Evolutionary conservation across 106 monocot species (phyloP).

Genomic region (Dendrobium officinale): DNA sequence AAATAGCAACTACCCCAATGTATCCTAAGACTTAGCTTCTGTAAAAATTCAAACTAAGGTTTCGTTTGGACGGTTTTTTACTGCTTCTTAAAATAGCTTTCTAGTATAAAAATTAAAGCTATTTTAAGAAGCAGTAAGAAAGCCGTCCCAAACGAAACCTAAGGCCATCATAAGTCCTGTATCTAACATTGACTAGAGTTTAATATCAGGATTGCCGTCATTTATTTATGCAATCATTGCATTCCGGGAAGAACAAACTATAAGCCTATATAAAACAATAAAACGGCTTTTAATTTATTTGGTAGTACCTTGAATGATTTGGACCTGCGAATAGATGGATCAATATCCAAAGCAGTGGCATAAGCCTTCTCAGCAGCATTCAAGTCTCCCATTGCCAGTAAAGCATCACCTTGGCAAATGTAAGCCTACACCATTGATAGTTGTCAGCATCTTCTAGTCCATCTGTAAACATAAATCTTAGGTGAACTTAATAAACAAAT

Average conservation of each 20-base stretch:
- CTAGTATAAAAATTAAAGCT: too few species aligned
- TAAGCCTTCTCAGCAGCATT: conserved; percentile 45
- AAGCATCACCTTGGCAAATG: conserved; percentile 60
- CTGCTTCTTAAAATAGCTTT: too few species aligned
- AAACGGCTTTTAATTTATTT: too few species aligned
- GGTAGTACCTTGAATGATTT: conserved; percentile 46
- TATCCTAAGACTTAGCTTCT: too few species aligned
- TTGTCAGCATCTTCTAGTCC: neutral
- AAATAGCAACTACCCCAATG: too few species aligned
- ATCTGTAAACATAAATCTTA: neutral
- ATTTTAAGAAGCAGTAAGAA: too few species aligned
- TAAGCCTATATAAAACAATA: too few species aligned
- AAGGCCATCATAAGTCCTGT: neutral
- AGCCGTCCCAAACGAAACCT: too few species aligned
- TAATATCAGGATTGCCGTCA: neutral
- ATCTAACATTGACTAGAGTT: neutral
- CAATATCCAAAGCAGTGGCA: conserved; percentile 41
- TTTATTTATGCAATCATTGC: neutral
- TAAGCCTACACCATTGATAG: conserved; percentile 31
- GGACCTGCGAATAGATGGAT: conserved; percentile 61
- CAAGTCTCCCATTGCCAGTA: conserved; percentile 38
- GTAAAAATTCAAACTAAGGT: too few species aligned
- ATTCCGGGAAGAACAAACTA: neutral
- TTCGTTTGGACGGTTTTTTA: too few species aligned
- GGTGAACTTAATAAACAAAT: too few species aligned